Evolutionary conservation across 2,329 filamentous ascomycete genomes (phyloP), one percentile per base, ranked within the genome.

Genomic region (Talaromyces sp.): DNA sequence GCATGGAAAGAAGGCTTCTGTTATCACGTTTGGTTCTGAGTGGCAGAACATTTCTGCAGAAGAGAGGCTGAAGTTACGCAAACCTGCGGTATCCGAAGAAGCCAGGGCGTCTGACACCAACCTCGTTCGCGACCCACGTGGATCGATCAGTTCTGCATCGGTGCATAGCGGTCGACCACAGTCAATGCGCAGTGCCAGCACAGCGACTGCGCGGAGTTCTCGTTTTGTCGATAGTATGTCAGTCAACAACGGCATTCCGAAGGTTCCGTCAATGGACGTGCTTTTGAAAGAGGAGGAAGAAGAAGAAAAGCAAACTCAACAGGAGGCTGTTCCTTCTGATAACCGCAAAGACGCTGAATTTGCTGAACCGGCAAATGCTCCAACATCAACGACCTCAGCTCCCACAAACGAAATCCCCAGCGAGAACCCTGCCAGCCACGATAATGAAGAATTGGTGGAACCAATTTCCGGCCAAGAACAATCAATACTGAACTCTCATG

Each of bases 1-100:
- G 3, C 95, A 99, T 73, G 94, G 95, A 67, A 99, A 98, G 82
- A 98, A 99, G 78, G 95, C 95, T 2, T 97, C 93, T 0, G 91
- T 99, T 64, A 92, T 99, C 70, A 96, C 92, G n/a, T 96, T 99
- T 74, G 93, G 93, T 9, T 88, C 89, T n/a, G 94, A 97, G 71
- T 88, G 97, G 81, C 89, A 94, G 72, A 89, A 85, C 66, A 87
- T 93, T 78, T 85, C 89, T 0, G 84, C 87, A 0, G 91, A 94
- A 67, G 90, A 93, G 72, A 87, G 89, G 43, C 79, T 92, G 48
- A 86, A 88, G 65, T 81, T 88, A 58, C 84, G 88, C 63, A 90
- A 80, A 71, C 76, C 77, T 27, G 75, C 75, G 3, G 75, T 75
- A 31, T 71, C 74, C 3, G 78, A 81, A 37, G 78, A 79, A 50